Evolutionary conservation across 345 rosid genomes (phyloP).

Genomic region (Orychophragmus violaceus): DNA sequence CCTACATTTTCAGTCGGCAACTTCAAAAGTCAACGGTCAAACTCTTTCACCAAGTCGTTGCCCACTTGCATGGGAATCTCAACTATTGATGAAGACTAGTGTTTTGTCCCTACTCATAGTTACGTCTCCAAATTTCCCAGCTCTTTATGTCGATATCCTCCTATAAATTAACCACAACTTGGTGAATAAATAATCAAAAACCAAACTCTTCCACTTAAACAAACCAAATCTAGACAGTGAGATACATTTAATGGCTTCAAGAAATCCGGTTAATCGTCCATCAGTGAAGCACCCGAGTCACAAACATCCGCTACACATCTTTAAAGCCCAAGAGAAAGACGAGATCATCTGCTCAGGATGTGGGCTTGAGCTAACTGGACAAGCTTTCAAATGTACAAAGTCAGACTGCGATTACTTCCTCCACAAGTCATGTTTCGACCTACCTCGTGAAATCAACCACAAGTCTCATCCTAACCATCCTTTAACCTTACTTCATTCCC

Average conservation of each 20-base stretch:
- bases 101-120: not conserved
- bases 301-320: constrained; percentile 12
- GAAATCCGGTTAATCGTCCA: constrained; percentile 4
- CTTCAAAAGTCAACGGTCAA: constrained; percentile 1
- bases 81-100: not conserved
- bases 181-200: not conserved
- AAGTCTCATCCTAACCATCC: constrained; percentile 15
- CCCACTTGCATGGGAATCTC: not conserved
- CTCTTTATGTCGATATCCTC: not conserved
- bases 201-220: not conserved
- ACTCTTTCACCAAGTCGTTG: not conserved
- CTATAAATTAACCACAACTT: not conserved
- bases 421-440: constrained; percentile 27
- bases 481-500: not conserved
- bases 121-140: not conserved
- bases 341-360: constrained; percentile 15
- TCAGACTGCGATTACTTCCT: constrained; percentile 18
- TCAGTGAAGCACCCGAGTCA: constrained; percentile 22
- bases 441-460: constrained; percentile 5
- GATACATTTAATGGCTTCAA: constrained; percentile 5
- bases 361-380: constrained; percentile 11
- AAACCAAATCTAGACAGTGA: not conserved
- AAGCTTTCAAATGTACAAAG: constrained; percentile 22
- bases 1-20: not conserved
- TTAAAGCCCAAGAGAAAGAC: not conserved